A percentile compares a stretch with the other conserved stretches of the same genome.
phyloP scores from a whole-genome alignment of 1,284 basidiomycete genomes.

The Cryptococcus wingfieldii region DNA sequence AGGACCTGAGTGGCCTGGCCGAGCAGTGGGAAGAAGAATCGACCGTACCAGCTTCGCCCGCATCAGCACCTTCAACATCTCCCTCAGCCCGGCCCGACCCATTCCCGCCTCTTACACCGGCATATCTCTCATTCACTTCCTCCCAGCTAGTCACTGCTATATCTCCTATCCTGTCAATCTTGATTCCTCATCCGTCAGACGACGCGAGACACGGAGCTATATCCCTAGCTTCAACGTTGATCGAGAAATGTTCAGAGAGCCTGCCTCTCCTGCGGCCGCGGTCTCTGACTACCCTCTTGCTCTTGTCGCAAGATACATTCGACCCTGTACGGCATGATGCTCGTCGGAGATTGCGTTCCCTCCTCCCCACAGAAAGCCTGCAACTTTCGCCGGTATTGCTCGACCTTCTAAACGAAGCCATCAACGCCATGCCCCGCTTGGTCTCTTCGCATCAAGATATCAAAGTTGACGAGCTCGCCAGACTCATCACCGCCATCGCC shows the following conservation, averaged over 20 bases:
- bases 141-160: slow-evolving; percentile 45
- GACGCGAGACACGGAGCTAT: slow-evolving; percentile 44
- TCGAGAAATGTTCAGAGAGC: slow-evolving; percentile 63
- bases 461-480: slow-evolving; percentile 63
- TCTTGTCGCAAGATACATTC: slow-evolving; percentile 54
- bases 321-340: slow-evolving; percentile 60
- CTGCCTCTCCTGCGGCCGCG: slow-evolving; percentile 62
- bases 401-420: slow-evolving; percentile 54
- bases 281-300: slow-evolving; percentile 56
- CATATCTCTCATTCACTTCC: slow-evolving; percentile 48
- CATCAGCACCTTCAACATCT: slow-evolving; percentile 15
- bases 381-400: slow-evolving; percentile 18
- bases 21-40: slow-evolving; percentile 22
- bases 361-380: slow-evolving; percentile 57
- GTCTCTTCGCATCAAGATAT: slow-evolving; percentile 65
- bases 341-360: slow-evolving; percentile 51
- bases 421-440: slow-evolving; percentile 69
- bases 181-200: slow-evolving; percentile 43
- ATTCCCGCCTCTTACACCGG: slow-evolving; percentile 39
- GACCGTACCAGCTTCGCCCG: not conserved
- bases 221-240: slow-evolving; percentile 54
- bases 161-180: slow-evolving; percentile 32
- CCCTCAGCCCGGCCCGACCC: slow-evolving; percentile 17
- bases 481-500: slow-evolving; percentile 67
- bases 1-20: slow-evolving; percentile 40